Percentiles rank a stretch among this genome's conserved stretches.
These are phyloP conservation scores for Puya raimondii DNA, from an alignment of 176 grass and related monocot species.

Conservation along the genomic window DNA sequence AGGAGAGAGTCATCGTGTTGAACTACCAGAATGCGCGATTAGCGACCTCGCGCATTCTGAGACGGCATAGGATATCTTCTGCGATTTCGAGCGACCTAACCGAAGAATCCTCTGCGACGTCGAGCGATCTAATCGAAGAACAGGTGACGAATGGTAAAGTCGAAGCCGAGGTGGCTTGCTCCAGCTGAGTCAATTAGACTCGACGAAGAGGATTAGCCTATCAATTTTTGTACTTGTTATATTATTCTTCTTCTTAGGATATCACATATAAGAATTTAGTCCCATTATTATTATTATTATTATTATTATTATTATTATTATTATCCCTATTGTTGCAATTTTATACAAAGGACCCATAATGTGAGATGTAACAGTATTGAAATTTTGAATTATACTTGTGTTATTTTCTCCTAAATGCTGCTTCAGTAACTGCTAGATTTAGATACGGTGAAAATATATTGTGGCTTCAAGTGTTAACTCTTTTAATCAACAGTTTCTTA, in stretches of 20 bases:
- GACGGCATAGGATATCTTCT: constrained; percentile 73
- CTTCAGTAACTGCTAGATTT: too few relatives aligned
- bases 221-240: neutral
- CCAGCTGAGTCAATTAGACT: constrained; percentile 9
- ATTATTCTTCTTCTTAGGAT: neutral
- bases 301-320: too few relatives aligned
- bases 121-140: constrained; percentile 57
- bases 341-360: too few relatives aligned
- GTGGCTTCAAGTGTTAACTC: too few relatives aligned
- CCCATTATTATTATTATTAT: too few relatives aligned
- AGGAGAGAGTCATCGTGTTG: constrained; percentile 71
- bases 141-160: constrained; percentile 14
- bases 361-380: too few relatives aligned
- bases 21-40: constrained; percentile 64
- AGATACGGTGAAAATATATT: too few relatives aligned
- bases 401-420: too few relatives aligned
- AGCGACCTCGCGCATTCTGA: constrained; percentile 70
- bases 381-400: too few relatives aligned
- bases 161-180: constrained; percentile 32
- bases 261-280: too few relatives aligned
- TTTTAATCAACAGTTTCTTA: too few relatives aligned
- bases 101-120: constrained; percentile 58
- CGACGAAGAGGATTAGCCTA: neutral
- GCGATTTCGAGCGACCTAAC: constrained; percentile 67
- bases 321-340: too few relatives aligned